Base-by-base conservation (phyloP, 805 yeast species). In the Zygotorulaspora sp. region DNA sequence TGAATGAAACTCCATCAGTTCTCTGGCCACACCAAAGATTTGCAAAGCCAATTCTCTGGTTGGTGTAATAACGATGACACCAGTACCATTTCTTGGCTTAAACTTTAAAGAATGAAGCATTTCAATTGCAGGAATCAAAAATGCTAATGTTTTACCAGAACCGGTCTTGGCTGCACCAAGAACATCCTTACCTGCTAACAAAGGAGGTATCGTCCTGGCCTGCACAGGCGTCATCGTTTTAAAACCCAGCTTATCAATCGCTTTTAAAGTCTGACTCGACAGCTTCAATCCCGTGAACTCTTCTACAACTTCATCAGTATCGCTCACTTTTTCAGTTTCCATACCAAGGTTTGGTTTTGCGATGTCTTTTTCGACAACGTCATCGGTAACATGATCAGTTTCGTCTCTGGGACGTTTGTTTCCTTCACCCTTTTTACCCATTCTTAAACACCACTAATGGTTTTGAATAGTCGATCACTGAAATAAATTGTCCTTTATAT, bases 141-240 rank as follows among this genome's bases (percentile, higher is more conserved):
- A 92, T 7, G 99, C 97, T 44, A 94, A 68, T 0, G 99, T 92
- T 68, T 92, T 92, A 61, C 99, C 99, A 1, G 97, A 88, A 38
- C 99, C 99, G 2, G 99, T 92, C 67, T 89, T 90, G 40, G 99
- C 99, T n/a, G 98, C 98, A 50, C 98, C 99, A 38, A 92, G 72
- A 14, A 94, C 97, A 65, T 92, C 99, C 52, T 90, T 78, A 30
- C 98, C 98, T 1, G 97, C 97, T 47, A 94, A 67, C 45, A 92
- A 71, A 8, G 98, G 97, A 5, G 98, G 97, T 39, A 92, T 92
- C 9, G 98, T 88, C 65, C 90, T 79, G 18, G 95, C 82, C 66
- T 92, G 99, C 7, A 92, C 97, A 47, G 80, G 78, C 1, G 99
- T 94, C 97, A 92, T 86, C 36, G 68, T 81, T 10, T 77, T 71